phyloP scores from a whole-genome alignment of 2,329 filamentous ascomycete species.

The Tolypocladium cylindrosporum region DNA sequence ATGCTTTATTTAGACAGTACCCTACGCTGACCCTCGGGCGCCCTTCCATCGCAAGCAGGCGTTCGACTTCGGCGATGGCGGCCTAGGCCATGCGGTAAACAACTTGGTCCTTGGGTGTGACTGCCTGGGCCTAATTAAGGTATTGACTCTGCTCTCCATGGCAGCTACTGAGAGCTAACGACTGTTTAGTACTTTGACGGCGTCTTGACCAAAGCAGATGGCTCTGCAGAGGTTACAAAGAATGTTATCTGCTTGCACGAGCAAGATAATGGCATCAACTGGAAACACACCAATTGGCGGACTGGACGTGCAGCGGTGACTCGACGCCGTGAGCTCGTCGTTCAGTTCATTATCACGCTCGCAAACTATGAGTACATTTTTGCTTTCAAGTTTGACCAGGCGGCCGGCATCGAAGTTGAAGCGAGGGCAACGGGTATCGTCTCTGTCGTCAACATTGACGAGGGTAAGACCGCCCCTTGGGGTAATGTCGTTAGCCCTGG shows the following conservation, averaged over 20 bases:
- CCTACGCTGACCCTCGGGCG: conserved; percentile 48
- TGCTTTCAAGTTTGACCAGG: conserved; percentile 39
- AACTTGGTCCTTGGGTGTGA: conserved; percentile 56
- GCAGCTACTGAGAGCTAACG: not conserved
- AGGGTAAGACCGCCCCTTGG: conserved; percentile 44
- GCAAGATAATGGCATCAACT: conserved; percentile 40
- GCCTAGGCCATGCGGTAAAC: conserved; percentile 54
- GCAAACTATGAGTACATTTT: conserved; percentile 51
- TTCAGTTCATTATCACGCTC: conserved; percentile 53
- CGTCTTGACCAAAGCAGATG: conserved; percentile 17
- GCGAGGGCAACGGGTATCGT: conserved; percentile 31
- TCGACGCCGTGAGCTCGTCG: conserved; percentile 43
- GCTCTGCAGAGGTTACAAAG: conserved; percentile 31
- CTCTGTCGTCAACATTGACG: conserved; percentile 34
- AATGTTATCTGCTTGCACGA: conserved; percentile 24
- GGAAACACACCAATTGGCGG: conserved; percentile 52
- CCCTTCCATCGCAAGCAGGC: conserved; percentile 50
- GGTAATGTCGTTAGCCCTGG: conserved; percentile 52
- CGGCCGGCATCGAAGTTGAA: conserved; percentile 27
- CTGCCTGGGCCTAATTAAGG: conserved; percentile 52
- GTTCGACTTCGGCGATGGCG: conserved; percentile 58
- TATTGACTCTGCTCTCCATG: not conserved
- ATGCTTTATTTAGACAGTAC: conserved; percentile 30
- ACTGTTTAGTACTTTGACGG: conserved; percentile 25
- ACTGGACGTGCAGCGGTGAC: conserved; percentile 45